These are phyloP conservation scores for Emmonsiellopsis sp. DNA, from an alignment of 2,329 filamentous ascomycete species.

Conservation along the genomic window DNA sequence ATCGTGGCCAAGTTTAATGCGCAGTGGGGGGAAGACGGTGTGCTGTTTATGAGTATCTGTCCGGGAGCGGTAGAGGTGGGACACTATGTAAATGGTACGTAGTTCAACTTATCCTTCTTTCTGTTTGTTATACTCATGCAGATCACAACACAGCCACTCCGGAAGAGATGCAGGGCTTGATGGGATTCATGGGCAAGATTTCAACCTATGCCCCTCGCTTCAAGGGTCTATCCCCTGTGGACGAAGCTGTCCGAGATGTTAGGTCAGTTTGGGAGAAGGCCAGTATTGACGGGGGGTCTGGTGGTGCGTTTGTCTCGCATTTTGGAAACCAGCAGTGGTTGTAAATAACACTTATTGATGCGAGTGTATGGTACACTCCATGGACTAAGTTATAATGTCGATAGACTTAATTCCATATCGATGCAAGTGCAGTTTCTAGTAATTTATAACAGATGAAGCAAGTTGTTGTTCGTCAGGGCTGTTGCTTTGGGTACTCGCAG, in stretches of 20 bases:
- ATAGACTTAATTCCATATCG: too few relatives aligned
- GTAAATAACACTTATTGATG: slow-evolving; percentile 14
- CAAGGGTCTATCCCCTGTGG: slow-evolving; percentile 25
- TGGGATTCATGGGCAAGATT: slow-evolving; percentile 23
- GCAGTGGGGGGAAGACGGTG: slow-evolving; percentile 41
- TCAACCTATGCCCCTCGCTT: slow-evolving; percentile 33
- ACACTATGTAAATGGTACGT: slow-evolving; percentile 16
- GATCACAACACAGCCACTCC: slow-evolving; percentile 7
- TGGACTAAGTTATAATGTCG: too few relatives aligned
- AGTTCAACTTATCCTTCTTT: background rate
- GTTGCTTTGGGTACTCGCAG: too few relatives aligned
- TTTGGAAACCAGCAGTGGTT: slow-evolving; percentile 47
- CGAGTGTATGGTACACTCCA: too few relatives aligned
- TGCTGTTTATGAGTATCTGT: slow-evolving; percentile 46
- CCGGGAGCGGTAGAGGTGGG: slow-evolving; percentile 45
- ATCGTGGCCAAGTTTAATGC: slow-evolving; percentile 46
- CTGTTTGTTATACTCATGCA: too few relatives aligned
- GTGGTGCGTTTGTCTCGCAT: slow-evolving; percentile 48
- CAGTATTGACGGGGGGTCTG: slow-evolving; percentile 39
- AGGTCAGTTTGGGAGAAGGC: slow-evolving; percentile 25
- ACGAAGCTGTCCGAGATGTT: slow-evolving; percentile 28
- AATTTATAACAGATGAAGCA: too few relatives aligned
- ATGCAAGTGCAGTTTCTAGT: too few relatives aligned
- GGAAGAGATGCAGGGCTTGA: slow-evolving; percentile 18
- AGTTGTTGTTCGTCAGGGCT: too few relatives aligned